These are phyloP conservation scores for Euptelea pleiosperma DNA, from an alignment of 164 flowering plant species.

Conservation along the genomic window DNA sequence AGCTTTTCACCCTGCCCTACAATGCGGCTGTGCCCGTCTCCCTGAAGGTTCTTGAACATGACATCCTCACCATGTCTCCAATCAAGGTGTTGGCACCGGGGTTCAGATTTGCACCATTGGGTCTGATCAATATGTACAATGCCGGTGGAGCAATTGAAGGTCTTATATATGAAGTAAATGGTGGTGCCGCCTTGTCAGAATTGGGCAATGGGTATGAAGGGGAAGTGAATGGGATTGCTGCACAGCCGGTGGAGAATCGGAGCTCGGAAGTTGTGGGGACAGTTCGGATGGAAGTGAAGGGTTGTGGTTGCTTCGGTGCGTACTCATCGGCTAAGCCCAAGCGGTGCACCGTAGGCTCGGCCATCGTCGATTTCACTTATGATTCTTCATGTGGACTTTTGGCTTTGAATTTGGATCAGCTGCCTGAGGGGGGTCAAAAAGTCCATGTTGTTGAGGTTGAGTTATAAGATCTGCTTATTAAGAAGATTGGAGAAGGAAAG, in stretches of 20 bases:
- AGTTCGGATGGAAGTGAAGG: slow-evolving; percentile 56
- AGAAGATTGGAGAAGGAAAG: no score
- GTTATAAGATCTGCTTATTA: slow-evolving; percentile 30
- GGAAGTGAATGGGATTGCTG: slow-evolving; percentile 4
- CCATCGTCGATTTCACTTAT: slow-evolving; percentile 44
- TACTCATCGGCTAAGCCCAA: slow-evolving; percentile 69
- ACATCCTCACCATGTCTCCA: slow-evolving; percentile 69
- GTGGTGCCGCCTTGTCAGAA: slow-evolving; percentile 4
- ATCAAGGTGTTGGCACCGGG: slow-evolving; percentile 51
- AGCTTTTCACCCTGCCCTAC: slow-evolving; percentile 44
- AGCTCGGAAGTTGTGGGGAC: slow-evolving; percentile 13
- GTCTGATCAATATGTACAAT: slow-evolving; percentile 36
- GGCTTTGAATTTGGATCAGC: slow-evolving; percentile 35
- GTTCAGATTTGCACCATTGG: slow-evolving; percentile 65
- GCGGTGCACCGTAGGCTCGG: slow-evolving; percentile 44
- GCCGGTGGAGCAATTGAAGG: slow-evolving; percentile 35
- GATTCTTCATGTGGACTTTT: slow-evolving; percentile 56
- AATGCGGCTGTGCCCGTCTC: slow-evolving; percentile 57
- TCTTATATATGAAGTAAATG: slow-evolving; percentile 17
- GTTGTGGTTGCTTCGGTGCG: slow-evolving; percentile 77
- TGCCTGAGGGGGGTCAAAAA: slow-evolving; percentile 47
- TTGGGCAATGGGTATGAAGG: slow-evolving; percentile 3
- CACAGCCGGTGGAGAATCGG: slow-evolving; percentile 15
- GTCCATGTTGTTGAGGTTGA: slow-evolving; percentile 52
- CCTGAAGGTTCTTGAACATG: slow-evolving; percentile 66